Percentiles rank a stretch among this genome's conserved stretches.
These are phyloP conservation scores for Aurantiochytrium sp. DNA, from an alignment of 108 stramenopile species.

Conservation along the genomic window DNA sequence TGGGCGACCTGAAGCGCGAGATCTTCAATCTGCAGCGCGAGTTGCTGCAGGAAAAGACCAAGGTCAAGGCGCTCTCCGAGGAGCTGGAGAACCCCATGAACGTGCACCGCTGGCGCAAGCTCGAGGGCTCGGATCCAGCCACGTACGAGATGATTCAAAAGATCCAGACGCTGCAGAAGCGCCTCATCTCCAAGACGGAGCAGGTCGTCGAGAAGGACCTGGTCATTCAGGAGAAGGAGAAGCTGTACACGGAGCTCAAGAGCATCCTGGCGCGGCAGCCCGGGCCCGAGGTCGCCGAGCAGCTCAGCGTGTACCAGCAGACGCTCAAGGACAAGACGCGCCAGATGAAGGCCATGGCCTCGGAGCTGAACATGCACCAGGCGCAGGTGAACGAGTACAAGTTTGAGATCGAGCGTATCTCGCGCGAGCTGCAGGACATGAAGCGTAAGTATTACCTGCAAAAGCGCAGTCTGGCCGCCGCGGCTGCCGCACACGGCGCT, in stretches of 20 bases:
- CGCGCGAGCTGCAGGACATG: constrained; percentile 67
- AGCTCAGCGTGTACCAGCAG: constrained; percentile 66
- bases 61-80: constrained; percentile 67
- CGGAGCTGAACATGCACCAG: constrained; percentile 80
- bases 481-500: background rate
- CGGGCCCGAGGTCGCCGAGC: constrained; percentile 73
- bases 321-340: constrained; percentile 70
- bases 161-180: constrained; percentile 68
- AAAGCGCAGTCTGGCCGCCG: constrained; percentile 42
- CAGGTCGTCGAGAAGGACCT: constrained; percentile 71
- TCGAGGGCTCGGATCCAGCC: constrained; percentile 73
- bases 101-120: constrained; percentile 76
- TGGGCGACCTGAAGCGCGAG: constrained; percentile 63
- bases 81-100: constrained; percentile 82
- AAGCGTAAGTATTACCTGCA: constrained; percentile 73
- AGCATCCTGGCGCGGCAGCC: constrained; percentile 67
- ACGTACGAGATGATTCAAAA: constrained; percentile 83
- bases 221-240: constrained; percentile 72
- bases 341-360: constrained; percentile 76
- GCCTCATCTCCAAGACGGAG: constrained; percentile 71
- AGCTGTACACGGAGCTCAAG: constrained; percentile 69
- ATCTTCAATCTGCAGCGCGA: constrained; percentile 63
- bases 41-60: constrained; percentile 72
- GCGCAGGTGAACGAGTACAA: constrained; percentile 76
- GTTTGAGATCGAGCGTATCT: constrained; percentile 67